Percentiles rank a stretch among this genome's conserved stretches.
Conservation (phyloP, 768 basidiomycete species). For the Rubroboletus pulcherrimus region DNA sequence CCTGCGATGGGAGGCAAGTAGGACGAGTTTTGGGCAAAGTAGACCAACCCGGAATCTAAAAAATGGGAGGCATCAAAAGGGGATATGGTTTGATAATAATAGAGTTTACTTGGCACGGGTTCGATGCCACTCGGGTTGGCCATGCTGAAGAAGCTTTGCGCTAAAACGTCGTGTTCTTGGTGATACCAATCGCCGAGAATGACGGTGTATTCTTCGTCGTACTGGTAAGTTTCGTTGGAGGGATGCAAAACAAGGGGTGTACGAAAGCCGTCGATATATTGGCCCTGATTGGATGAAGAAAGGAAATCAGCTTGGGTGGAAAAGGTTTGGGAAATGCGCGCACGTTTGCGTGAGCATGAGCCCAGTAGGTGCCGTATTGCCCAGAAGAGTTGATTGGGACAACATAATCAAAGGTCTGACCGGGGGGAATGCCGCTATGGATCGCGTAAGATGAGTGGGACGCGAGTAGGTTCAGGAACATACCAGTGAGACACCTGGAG, state of each 20-base stretch:
- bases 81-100: background rate
- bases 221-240: slow-evolving; percentile 57
- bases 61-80: background rate
- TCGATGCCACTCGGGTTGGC: slow-evolving; percentile 82
- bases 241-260: slow-evolving; percentile 79
- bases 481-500: slow-evolving; percentile 81
- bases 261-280: slow-evolving; percentile 93
- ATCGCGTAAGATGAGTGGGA: background rate
- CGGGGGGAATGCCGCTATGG: slow-evolving; percentile 71
- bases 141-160: slow-evolving; percentile 64
- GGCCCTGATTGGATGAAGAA: slow-evolving; percentile 46
- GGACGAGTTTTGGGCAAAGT: slow-evolving; percentile 70
- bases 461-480: background rate
- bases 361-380: slow-evolving; percentile 82
- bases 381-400: slow-evolving; percentile 65
- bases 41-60: slow-evolving; percentile 75
- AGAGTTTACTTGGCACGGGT: slow-evolving; percentile 70
- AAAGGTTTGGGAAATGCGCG: background rate
- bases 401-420: slow-evolving; percentile 66
- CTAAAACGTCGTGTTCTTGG: slow-evolving; percentile 57
- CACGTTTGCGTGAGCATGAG: slow-evolving; percentile 61
- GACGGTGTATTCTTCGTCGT: slow-evolving; percentile 90
- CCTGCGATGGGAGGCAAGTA: slow-evolving; percentile 64
- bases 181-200: slow-evolving; percentile 94
- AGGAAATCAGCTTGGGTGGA: background rate